Evolutionary conservation across 1,284 basidiomycete species (phyloP).

Genomic region (Fomitiporia mediterranea): DNA sequence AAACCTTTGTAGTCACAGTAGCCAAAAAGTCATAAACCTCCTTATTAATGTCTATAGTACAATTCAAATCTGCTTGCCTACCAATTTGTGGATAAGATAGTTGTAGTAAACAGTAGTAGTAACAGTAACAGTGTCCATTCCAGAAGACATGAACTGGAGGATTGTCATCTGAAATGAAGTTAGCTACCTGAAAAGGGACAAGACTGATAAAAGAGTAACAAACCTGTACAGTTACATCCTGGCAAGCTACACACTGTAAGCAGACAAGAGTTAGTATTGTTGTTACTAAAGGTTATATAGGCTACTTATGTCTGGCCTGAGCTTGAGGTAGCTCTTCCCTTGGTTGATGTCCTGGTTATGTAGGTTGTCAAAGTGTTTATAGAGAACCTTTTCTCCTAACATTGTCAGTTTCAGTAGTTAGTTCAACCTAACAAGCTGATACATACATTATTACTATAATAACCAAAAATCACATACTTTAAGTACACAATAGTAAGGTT

Average conservation of each 20-base stretch:
- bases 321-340: slow-evolving; percentile 91
- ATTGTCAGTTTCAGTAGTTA: slow-evolving; percentile 94
- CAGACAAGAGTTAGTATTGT: slow-evolving; percentile 9
- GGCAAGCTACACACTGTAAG: slow-evolving; percentile 92
- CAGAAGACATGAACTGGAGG: slow-evolving; percentile 99
- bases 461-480: slow-evolving; percentile 46
- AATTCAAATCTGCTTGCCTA: slow-evolving; percentile 88
- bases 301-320: slow-evolving; percentile 91
- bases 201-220: slow-evolving; percentile 19
- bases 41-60: slow-evolving; percentile 93
- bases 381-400: slow-evolving; percentile 98
- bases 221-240: slow-evolving; percentile 93
- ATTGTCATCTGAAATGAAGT: slow-evolving; percentile 81
- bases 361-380: slow-evolving; percentile 96
- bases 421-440: slow-evolving; percentile 57
- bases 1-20: slow-evolving; percentile 89
- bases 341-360: slow-evolving; percentile 84
- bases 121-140: slow-evolving; percentile 95
- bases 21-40: slow-evolving; percentile 99
- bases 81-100: slow-evolving; percentile 96
- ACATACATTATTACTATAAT: slow-evolving; percentile 8
- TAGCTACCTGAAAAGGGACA: slow-evolving; percentile 28
- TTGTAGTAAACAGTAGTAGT: slow-evolving; percentile 99
- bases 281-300: not conserved
- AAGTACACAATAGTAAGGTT: slow-evolving; percentile 83